Evolutionary conservation across 306 rosid species (phyloP).

Genomic region (Rubus parviflorus): DNA sequence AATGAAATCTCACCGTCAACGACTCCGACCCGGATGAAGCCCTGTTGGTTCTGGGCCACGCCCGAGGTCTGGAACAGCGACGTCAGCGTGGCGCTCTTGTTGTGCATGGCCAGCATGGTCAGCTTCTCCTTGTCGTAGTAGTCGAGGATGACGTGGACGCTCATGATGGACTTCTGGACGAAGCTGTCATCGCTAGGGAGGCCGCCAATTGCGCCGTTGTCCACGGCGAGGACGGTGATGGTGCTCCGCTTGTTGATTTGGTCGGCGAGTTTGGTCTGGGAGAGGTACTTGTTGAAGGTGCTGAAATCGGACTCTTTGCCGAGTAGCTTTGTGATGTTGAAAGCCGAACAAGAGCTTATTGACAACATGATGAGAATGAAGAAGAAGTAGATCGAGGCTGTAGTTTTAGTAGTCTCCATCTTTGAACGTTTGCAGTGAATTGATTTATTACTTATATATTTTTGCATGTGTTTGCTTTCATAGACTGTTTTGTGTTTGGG

Average conservation of each 20-base stretch:
- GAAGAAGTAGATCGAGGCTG: not conserved
- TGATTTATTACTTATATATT: not conserved
- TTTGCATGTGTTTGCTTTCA: no score
- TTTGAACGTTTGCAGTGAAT: not conserved
- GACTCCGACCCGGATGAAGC: conserved; percentile 31
- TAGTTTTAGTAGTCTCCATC: not conserved
- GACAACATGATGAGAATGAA: conserved; percentile 26
- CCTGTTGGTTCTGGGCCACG: conserved; percentile 29
- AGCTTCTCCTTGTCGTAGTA: conserved; percentile 42
- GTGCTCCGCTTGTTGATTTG: conserved; percentile 42
- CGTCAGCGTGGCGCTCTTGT: conserved; percentile 16
- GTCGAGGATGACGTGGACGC: conserved; percentile 37
- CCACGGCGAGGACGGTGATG: conserved; percentile 51
- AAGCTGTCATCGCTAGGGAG: conserved; percentile 34
- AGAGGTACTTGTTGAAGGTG: conserved; percentile 38
- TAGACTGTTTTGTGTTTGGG: not conserved
- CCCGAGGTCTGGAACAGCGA: conserved; percentile 44
- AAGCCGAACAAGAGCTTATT: conserved; percentile 19
- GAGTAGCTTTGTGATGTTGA: conserved; percentile 43
- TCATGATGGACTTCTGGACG: conserved; percentile 31
- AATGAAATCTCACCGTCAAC: conserved; percentile 44
- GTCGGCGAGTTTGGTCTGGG: conserved; percentile 45
- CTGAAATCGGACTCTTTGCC: conserved; percentile 30
- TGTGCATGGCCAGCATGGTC: not conserved
- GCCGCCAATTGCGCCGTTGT: conserved; percentile 16